These are phyloP conservation scores for Phytopythium montanum DNA, from an alignment of 352 stramenopile species.

Conservation along the genomic window DNA sequence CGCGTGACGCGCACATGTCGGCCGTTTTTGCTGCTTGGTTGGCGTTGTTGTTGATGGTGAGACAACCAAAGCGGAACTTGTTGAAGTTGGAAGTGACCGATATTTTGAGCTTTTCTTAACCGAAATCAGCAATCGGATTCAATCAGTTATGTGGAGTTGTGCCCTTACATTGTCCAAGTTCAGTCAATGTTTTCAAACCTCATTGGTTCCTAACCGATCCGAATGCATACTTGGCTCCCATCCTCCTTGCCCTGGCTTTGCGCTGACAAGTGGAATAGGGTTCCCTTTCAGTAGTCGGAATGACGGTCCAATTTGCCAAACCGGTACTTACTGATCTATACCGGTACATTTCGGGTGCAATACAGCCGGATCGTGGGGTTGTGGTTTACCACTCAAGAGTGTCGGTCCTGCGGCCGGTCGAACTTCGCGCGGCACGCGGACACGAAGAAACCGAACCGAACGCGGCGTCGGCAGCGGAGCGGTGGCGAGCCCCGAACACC, in stretches of 20 bases:
- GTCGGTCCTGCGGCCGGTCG: not conserved
- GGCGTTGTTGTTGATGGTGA: not conserved
- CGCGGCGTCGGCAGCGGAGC: not conserved
- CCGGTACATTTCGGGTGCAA: no score
- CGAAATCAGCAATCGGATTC: constrained; percentile 1
- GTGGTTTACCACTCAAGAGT: constrained; percentile 1
- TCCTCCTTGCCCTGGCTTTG: not conserved
- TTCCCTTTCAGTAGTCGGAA: constrained; percentile 3
- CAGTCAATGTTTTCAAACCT: not conserved
- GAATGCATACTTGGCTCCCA: not conserved
- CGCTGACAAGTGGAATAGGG: not conserved
- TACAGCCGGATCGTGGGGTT: constrained; percentile 10
- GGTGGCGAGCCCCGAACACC: not conserved
- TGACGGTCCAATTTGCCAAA: constrained; percentile 4
- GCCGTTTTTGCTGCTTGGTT: constrained; percentile 1
- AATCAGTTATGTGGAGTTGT: not conserved
- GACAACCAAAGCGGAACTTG: not conserved
- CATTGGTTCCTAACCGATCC: not conserved
- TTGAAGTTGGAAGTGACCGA: not conserved
- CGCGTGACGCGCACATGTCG: constrained; percentile 3
- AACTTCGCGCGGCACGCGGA: not conserved
- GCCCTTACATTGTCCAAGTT: no score
- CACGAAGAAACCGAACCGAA: constrained; percentile 6
- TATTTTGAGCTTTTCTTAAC: not conserved
- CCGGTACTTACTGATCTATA: no score